Base-by-base conservation (phyloP, 2,329 filamentous ascomycete genomes). In the Ophiosphaerella korrae region DNA sequence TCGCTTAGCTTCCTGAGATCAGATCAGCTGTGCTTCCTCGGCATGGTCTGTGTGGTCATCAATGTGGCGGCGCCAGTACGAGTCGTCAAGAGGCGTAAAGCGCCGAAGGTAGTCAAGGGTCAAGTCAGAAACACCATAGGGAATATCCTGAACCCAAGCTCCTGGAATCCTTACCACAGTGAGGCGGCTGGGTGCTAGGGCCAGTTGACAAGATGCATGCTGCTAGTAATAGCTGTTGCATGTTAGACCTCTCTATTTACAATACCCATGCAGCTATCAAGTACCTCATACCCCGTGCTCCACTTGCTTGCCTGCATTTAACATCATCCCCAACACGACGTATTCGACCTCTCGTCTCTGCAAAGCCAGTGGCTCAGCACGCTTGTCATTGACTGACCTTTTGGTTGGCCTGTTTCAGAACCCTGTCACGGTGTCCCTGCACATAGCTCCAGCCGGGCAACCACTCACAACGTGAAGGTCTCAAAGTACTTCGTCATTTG, bases 361-460 rank as follows among this genome's bases (percentile, higher is more conserved):
- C 58, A 63, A 61, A 60, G 32, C 55, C 60, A 67, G 71, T 71
- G 71, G 71, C 70, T 71, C 66, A 70, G 64, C 67, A 62, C 63
- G 60, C 55, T 58, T 65, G 57, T 60, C 58, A 57, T 64, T 61
- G 52, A 62, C 55, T 47, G 59, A 70, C 53, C 62, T 56, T 72
- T 73, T 73, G 71, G 71, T 64, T 62, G 63, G 60, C 61, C 57
- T 70, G 70, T 74, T 73, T 74, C 72, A 75, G 45, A 52, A 56
- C 55, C 58, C 70, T 71, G 70, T 54, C 60, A 55, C 64, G 60
- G 62, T 21, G 18, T 21, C 60, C 69, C 67, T 66, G 59, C 60
- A 64, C 71, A 68, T 73, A 74, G 73, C 69, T 69, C 61, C 45
- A 60, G 53, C 59, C 57, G 49, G 57, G 55, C 71, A 63, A 71